phyloP scores from a whole-genome alignment of 768 basidiomycete species.

The Podaxis sp. region DNA sequence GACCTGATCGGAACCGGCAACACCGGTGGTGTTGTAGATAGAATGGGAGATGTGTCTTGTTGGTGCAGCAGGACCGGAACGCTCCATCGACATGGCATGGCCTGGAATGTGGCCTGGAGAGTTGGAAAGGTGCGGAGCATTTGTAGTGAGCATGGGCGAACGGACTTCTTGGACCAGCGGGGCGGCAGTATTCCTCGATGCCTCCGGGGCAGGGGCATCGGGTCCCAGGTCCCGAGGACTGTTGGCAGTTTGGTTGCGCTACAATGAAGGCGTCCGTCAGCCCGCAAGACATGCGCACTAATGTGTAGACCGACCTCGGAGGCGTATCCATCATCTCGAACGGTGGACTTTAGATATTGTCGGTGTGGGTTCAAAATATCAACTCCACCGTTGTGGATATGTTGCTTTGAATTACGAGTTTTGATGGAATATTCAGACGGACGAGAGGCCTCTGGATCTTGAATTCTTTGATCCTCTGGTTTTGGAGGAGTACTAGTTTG shows the following conservation, averaged over 20 bases:
- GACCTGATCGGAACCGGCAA: background rate
- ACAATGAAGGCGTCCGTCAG: background rate
- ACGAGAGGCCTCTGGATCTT: background rate
- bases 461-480: background rate
- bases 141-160: background rate
- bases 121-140: background rate
- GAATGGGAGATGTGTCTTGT: background rate
- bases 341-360: background rate
- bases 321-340: constrained; percentile 6
- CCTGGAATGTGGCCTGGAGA: background rate
- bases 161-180: background rate
- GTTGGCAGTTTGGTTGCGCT: background rate
- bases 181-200: background rate
- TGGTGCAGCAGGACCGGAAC: background rate
- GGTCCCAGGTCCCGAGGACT: background rate
- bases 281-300: background rate
- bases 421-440: background rate
- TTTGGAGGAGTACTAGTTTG: background rate
- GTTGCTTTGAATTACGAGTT: background rate
- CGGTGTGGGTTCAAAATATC: background rate
- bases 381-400: background rate
- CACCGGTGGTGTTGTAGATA: background rate
- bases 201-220: background rate
- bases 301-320: background rate
- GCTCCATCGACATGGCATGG: background rate